Base-by-base conservation (phyloP, 1,139 yeast species). In the Pneumocystis canis region DNA sequence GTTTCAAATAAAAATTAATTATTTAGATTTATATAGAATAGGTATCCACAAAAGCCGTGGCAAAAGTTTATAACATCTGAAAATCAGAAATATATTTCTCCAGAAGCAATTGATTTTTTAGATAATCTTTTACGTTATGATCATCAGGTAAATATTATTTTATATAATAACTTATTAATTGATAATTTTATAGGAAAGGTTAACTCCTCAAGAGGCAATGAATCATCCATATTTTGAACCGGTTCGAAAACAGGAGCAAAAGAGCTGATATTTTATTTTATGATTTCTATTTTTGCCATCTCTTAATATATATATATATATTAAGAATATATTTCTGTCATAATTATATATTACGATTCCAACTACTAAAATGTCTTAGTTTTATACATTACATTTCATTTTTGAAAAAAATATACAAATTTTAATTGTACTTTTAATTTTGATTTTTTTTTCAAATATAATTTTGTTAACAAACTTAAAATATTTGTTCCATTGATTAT, bases 181-280 rank as follows among this genome's bases (percentile, higher is more conserved):
- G 11, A 47, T 14, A 32, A 30, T 33, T 25, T 20, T 16, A 28
- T 31, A 61, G 65, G 90, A 87, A 72, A 82, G 99, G 70, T 80
- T 90, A 64, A 92, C 98, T 11, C 97, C 98, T 2, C 81, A 81
- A 73, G 97, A 94, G 74, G 97, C 98, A 30, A 85, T 94, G 95
- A 83, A 77, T 20, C 97, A 94, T 75, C 81, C 85, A 9, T 88
- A 84, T 71, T 85, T 85, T 71, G 59, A 35, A 39, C 59, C 59
- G 30, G 37, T 57, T 35, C 59, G 54, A 25, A 47, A n/a, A 4
- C 11, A 47, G 20, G 54, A 47, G 25, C 30, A 47, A 47, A 47
- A 47, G 11, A n/a, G 30, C 3, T 47, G 16, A 25, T 6, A 3
- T 6, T 25, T 9, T 47, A 20, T 20, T 47, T 47, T 37, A 37